Conservation (phyloP, 257 asterid genomes). For the Prunella vulgaris region DNA sequence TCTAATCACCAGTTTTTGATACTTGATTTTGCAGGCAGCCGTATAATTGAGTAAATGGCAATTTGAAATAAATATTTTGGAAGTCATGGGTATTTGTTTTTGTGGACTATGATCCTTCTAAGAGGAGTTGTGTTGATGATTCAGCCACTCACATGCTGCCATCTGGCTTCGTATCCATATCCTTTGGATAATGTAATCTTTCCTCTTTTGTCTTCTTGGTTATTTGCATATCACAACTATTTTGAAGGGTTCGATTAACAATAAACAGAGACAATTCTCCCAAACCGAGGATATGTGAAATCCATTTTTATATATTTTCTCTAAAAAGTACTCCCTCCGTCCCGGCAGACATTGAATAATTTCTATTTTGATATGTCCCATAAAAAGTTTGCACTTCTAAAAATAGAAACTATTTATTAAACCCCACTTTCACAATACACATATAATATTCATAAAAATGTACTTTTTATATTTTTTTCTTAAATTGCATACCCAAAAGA, state of each 20-base stretch:
- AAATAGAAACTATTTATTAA: too few relatives aligned
- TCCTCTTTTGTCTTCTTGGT: neutral
- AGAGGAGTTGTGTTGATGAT: conserved; percentile 21
- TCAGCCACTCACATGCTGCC: conserved; percentile 48
- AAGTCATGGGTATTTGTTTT: conserved; percentile 45
- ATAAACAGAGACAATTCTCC: too few relatives aligned
- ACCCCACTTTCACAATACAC: too few relatives aligned
- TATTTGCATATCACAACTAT: neutral
- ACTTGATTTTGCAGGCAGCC: conserved; percentile 1
- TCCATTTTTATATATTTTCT: too few relatives aligned
- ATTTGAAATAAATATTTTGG: conserved; percentile 35
- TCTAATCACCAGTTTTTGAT: neutral
- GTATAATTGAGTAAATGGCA: neutral
- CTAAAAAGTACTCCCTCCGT: too few relatives aligned
- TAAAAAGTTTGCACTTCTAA: too few relatives aligned
- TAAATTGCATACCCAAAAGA: too few relatives aligned
- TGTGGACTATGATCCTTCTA: conserved; percentile 44
- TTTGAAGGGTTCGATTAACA: neutral
- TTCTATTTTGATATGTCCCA: too few relatives aligned
- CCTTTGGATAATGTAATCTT: conserved; percentile 59
- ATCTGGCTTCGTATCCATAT: conserved; percentile 59
- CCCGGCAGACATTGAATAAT: too few relatives aligned
- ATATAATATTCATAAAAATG: too few relatives aligned
- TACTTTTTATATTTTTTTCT: too few relatives aligned
- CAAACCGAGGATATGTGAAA: too few relatives aligned